A percentile compares a stretch with the other conserved stretches of the same genome.
phyloP scores from a whole-genome alignment of 2,329 filamentous ascomycete species.

The Coleophoma crateriformis region DNA sequence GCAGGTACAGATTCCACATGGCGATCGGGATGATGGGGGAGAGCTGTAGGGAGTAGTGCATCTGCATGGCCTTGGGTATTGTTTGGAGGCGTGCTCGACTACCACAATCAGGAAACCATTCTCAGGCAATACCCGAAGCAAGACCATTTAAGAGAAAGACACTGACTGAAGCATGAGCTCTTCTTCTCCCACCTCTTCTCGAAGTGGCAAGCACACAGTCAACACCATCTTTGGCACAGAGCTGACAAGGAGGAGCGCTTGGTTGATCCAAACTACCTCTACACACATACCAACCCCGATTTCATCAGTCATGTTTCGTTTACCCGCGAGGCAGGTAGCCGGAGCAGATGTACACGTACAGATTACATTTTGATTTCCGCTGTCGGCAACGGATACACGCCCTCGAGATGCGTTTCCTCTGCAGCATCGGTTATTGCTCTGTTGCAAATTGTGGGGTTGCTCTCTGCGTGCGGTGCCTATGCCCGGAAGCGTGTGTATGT shows the following conservation, averaged over 20 bases:
- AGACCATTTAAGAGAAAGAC: neutral
- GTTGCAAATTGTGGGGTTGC: neutral
- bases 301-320: neutral
- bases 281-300: slow-evolving; percentile 4
- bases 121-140: no score
- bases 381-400: slow-evolving; percentile 18
- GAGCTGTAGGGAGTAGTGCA: neutral
- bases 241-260: slow-evolving; percentile 29
- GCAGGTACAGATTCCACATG: slow-evolving; percentile 1
- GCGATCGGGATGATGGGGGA: neutral
- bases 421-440: slow-evolving; percentile 6
- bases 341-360: slow-evolving; percentile 9
- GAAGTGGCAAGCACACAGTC: slow-evolving; percentile 36
- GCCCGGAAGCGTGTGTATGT: no score
- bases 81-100: no score
- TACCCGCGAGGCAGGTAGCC: no score
- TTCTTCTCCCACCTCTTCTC: slow-evolving; percentile 29
- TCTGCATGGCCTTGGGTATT: neutral
- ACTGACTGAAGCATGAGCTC: slow-evolving; percentile 19
- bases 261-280: slow-evolving; percentile 21
- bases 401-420: slow-evolving; percentile 15
- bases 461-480: no score
- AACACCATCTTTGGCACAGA: slow-evolving; percentile 31
- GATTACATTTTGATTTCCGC: slow-evolving; percentile 17
- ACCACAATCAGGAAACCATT: no score